phyloP scores from a whole-genome alignment of 345 rosid species.

The Leavenworthia alabamica region DNA sequence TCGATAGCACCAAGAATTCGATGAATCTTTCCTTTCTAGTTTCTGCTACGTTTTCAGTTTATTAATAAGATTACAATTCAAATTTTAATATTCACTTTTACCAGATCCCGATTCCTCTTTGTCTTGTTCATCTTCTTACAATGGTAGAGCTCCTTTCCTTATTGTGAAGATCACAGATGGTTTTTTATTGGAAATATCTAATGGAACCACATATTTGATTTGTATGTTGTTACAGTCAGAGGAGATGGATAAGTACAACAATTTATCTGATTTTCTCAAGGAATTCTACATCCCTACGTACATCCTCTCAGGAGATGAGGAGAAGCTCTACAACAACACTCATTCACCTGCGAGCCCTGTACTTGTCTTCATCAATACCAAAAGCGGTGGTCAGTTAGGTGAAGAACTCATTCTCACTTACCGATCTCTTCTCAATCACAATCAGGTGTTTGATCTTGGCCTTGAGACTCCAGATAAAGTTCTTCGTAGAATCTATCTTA shows the following conservation, averaged over 20 bases:
- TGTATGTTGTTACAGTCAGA: neutral
- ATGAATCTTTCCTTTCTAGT: neutral
- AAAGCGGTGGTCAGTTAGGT: conserved; percentile 91
- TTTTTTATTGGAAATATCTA: too few relatives aligned
- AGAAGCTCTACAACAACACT: neutral
- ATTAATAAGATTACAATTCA: neutral
- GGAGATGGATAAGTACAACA: conserved; percentile 5
- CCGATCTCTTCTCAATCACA: conserved; percentile 50
- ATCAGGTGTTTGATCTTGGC: conserved; percentile 81
- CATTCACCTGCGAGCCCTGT: conserved; percentile 60
- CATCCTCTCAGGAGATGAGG: conserved; percentile 26
- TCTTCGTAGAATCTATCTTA: conserved; percentile 56
- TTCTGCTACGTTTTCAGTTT: neutral
- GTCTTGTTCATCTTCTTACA: neutral
- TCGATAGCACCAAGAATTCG: neutral
- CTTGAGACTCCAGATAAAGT: conserved; percentile 64
- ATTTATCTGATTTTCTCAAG: conserved; percentile 22
- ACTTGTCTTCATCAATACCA: conserved; percentile 80
- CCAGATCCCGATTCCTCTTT: neutral
- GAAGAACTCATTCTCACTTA: conserved; percentile 72
- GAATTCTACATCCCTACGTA: conserved; percentile 50
- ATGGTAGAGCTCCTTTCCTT: neutral
- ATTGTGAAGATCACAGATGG: neutral
- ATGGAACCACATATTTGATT: too few relatives aligned
- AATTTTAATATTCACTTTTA: neutral